Base-by-base conservation (phyloP, 225 moss, liverwort and hornwort species). In the Pleurozium schreberi region DNA sequence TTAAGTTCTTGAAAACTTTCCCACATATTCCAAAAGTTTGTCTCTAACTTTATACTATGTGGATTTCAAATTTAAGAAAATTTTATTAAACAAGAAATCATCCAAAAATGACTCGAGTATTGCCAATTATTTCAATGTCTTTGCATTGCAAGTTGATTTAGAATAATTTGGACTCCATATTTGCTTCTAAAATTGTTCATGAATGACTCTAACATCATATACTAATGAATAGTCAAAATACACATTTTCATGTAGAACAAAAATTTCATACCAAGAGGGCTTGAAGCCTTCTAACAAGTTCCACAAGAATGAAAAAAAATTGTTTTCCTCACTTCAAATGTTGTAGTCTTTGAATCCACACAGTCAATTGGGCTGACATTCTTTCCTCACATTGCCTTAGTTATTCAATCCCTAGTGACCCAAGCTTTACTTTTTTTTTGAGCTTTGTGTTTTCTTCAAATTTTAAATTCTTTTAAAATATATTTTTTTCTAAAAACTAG, bases 361-460 rank as follows among this genome's bases (percentile, higher is more conserved):
- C 0, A 0, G 5, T 27, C 8, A 71, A 16, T 43, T 71, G 43
- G 9, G 2, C 27, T 42, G 0, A 15, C 1, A 3, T 26, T 8
- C 16, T 27, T 43, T 13, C 4, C 22, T 5, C n/a, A 36, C 34
- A 66, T 36, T 13, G 0, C 7, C 4, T 40, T 68, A 4, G 8
- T 40, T 68, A 4, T 22, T 22, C 12, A 40, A 22, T 40, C n/a
- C n/a, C n/a, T n/a, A n/a, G n/a, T n/a, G n/a, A n/a, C n/a, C n/a
- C n/a, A n/a, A n/a, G n/a, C n/a, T n/a, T n/a, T n/a, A n/a, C n/a
- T n/a, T n/a, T n/a, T n/a, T n/a, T n/a, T n/a, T n/a, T n/a, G n/a
- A n/a, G n/a, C n/a, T n/a, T n/a, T n/a, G n/a, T n/a, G n/a, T n/a
- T n/a, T n/a, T n/a, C n/a, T n/a, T n/a, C n/a, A n/a, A n/a, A n/a